Percentiles rank a stretch among this genome's conserved stretches.
phyloP scores from a whole-genome alignment of 495 filamentous ascomycete species.

The Neurospora sp. region DNA sequence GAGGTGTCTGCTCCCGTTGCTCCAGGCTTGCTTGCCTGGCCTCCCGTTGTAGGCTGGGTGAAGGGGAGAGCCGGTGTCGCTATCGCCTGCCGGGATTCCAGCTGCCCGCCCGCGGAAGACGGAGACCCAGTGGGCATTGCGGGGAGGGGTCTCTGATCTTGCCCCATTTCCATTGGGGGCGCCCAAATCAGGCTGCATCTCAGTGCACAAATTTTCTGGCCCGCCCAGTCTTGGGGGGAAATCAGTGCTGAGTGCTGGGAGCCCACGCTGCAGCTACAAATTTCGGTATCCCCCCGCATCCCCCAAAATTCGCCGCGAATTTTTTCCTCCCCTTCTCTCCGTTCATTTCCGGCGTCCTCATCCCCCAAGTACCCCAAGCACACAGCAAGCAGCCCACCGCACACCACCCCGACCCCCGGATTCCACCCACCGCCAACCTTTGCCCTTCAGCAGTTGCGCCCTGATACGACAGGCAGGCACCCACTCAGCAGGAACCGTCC shows the following conservation, averaged over 20 bases:
- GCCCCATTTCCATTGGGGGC: conserved; percentile 13
- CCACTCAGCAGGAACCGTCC: background rate
- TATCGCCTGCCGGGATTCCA: background rate
- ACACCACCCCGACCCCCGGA: background rate
- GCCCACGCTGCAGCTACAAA: conserved; percentile 20
- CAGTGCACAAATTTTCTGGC: conserved; percentile 17
- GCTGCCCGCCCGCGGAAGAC: background rate
- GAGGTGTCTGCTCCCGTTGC: background rate
- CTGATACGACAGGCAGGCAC: conserved; percentile 2
- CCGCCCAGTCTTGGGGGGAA: conserved; percentile 19
- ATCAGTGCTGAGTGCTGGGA: conserved; percentile 21
- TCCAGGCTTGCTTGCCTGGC: background rate
- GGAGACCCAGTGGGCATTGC: background rate
- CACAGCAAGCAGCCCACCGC: background rate
- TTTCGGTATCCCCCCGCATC: conserved; percentile 19
- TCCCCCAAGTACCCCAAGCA: background rate
- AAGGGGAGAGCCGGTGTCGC: background rate
- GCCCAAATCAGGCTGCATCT: conserved; percentile 13
- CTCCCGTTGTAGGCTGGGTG: background rate
- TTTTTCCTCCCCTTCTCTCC: conserved; percentile 26
- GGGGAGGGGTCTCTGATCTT: background rate
- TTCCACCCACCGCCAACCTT: background rate
- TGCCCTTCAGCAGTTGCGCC: conserved; percentile 12
- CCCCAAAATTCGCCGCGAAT: conserved; percentile 21
- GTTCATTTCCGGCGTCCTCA: conserved; percentile 19